Evolutionary conservation across 306 rosid species (phyloP).

Genomic region (Cucumis melo): DNA sequence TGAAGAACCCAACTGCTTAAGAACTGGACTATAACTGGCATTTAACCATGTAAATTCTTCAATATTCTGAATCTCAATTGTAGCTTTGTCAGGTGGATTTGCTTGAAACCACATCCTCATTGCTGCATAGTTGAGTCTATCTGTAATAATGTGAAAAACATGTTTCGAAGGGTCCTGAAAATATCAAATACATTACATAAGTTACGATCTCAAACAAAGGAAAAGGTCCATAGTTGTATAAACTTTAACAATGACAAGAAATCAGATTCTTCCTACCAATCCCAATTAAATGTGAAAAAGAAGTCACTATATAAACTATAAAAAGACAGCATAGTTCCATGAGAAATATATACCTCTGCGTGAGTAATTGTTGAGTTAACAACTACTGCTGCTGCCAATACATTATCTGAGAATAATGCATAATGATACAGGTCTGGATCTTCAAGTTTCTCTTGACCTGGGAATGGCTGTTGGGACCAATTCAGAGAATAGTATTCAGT

Average conservation of each 20-base stretch:
- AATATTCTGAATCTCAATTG: conserved; percentile 73
- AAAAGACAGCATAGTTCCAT: background rate
- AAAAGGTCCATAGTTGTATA: conserved; percentile 1
- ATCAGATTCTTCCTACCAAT: background rate
- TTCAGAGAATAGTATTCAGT: conserved; percentile 68
- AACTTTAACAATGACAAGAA: background rate
- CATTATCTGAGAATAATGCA: conserved; percentile 89
- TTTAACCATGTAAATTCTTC: conserved; percentile 96
- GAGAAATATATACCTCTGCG: conserved; percentile 42
- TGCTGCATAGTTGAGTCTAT: conserved; percentile 84
- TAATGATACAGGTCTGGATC: conserved; percentile 62
- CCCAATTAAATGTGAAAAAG: background rate
- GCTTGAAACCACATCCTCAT: conserved; percentile 98
- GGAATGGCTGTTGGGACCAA: conserved; percentile 60
- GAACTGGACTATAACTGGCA: conserved; percentile 94
- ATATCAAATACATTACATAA: conserved; percentile 3
- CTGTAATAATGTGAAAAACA: conserved; percentile 89
- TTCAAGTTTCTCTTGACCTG: conserved; percentile 71
- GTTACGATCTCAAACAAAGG: conserved; percentile 11
- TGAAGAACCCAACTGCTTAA: conserved; percentile 73
- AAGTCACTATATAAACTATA: background rate
- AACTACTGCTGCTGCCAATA: conserved; percentile 84
- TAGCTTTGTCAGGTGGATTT: conserved; percentile 73
- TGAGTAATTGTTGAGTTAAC: conserved; percentile 67
- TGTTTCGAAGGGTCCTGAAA: conserved; percentile 71